Percentiles rank a stretch among this genome's conserved stretches.
These are phyloP conservation scores for Fusarium annulatum DNA, from an alignment of 2,329 filamentous ascomycete species.

Conservation along the genomic window DNA sequence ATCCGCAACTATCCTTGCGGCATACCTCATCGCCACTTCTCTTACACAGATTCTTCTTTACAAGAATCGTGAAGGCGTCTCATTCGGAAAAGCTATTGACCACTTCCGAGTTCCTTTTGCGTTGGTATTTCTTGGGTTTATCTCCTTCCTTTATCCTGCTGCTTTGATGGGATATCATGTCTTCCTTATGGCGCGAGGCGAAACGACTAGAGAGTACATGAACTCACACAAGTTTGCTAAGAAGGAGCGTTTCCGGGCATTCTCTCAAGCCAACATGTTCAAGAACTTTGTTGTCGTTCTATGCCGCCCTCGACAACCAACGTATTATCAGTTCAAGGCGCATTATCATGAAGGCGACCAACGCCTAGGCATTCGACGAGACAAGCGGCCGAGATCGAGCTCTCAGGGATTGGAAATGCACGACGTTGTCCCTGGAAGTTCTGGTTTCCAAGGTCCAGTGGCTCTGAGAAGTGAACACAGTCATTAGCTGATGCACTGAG, in stretches of 20 bases:
- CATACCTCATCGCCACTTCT: conserved; percentile 81
- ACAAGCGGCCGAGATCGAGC: conserved; percentile 58
- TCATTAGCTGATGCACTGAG: conserved; percentile 25
- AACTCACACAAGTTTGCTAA: conserved; percentile 96
- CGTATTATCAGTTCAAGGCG: conserved; percentile 88
- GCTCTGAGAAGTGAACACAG: conserved; percentile 54
- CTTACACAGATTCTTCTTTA: conserved; percentile 86
- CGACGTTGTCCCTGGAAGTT: conserved; percentile 60
- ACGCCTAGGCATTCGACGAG: conserved; percentile 70
- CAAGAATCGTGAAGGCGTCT: conserved; percentile 69
- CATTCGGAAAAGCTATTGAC: conserved; percentile 75
- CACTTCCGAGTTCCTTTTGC: conserved; percentile 85
- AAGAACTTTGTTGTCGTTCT: conserved; percentile 87
- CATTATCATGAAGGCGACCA: conserved; percentile 84
- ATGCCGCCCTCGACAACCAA: conserved; percentile 84
- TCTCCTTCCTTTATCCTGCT: conserved; percentile 82
- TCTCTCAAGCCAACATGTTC: conserved; percentile 79
- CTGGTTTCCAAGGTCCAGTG: conserved; percentile 66
- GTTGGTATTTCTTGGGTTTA: conserved; percentile 83
- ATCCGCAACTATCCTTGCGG: conserved; percentile 77
- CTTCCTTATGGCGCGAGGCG: conserved; percentile 88
- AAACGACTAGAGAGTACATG: conserved; percentile 96
- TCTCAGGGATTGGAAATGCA: conserved; percentile 85
- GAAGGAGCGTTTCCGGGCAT: conserved; percentile 90
- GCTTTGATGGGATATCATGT: conserved; percentile 90